These are phyloP conservation scores for Euclidium syriacum DNA, from an alignment of 345 rosid species.

Conservation along the genomic window DNA sequence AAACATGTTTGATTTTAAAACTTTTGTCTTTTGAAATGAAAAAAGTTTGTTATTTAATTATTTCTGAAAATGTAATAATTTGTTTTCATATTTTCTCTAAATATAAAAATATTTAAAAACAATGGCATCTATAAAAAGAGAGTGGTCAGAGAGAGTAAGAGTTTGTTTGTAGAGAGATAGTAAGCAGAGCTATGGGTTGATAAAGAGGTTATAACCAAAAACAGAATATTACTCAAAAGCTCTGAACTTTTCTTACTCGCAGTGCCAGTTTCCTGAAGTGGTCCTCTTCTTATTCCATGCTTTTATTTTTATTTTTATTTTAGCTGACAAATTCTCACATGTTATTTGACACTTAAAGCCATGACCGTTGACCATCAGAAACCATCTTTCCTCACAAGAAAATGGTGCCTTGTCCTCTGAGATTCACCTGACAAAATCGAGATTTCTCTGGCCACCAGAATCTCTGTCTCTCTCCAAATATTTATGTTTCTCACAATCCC, in stretches of 20 bases:
- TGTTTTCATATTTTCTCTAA: too few relatives aligned
- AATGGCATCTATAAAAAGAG: too few relatives aligned
- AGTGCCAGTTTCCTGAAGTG: constrained; percentile 15
- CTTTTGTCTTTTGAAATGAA: too few relatives aligned
- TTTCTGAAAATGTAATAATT: too few relatives aligned
- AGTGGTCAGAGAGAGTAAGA: neutral
- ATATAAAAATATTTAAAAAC: too few relatives aligned
- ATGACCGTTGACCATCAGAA: constrained; percentile 30
- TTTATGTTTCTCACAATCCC: neutral
- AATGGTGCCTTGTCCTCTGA: constrained; percentile 21
- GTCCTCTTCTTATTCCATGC: constrained; percentile 3
- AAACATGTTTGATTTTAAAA: too few relatives aligned
- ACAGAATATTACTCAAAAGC: neutral
- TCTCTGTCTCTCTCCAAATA: constrained; percentile 32
- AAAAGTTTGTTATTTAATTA: too few relatives aligned
- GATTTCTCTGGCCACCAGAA: constrained; percentile 18
- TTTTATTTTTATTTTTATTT: neutral
- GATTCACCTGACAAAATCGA: constrained; percentile 19
- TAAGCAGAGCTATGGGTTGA: constrained; percentile 1
- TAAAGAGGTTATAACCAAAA: constrained; percentile 16
- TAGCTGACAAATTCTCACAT: neutral
- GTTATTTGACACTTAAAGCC: constrained; percentile 2
- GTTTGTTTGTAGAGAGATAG: neutral
- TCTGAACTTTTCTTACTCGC: constrained; percentile 8
- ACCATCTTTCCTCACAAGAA: constrained; percentile 27